Evolutionary conservation across 2,329 filamentous ascomycete species (phyloP), one percentile per base, ranked within the genome.

Genomic region (Lasiodiplodia gonubiensis): DNA sequence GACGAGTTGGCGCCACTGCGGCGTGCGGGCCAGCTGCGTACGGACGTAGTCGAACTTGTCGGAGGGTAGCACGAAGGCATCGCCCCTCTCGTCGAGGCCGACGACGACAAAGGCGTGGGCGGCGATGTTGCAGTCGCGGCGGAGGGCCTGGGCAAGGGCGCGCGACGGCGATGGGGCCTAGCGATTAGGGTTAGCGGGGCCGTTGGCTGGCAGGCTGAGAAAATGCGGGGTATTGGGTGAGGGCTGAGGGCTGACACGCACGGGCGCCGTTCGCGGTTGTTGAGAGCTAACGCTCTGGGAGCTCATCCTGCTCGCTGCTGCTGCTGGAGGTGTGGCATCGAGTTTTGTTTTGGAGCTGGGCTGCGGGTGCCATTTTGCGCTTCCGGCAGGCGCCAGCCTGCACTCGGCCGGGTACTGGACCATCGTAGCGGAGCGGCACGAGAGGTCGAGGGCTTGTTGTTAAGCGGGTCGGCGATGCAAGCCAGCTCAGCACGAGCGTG

Each of bases 401-500:
- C 59, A 63, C 35, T 54, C 61, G 61, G 51, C 48, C 49, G 61
- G 49, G 51, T 53, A 33, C 48, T 53, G 51, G 49, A 53, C 61
- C 61, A 64, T 64, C 48, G 61, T 54, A 23, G 61, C 61, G 59
- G 61, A 64, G 61, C 33, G 61, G 35, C 16, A 49, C 49, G 48
- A 64, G 61, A 64, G 48, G 61, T 64, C 48, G 61, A 64, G 61
- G 61, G 48, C 61, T 49, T 35, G 37, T 33, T n/a, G 48, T 53
- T 52, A 37, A 54, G 61, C 64, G 64, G 51, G 64, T 57, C 51
- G 42, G 18, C 52, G 53, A 66, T 57, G 64, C 64, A 55, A 66
- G 66, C 66, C 66, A 63, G 66, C 51, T 64, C 66, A 67, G 57
- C 66, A 67, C 48, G 57, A 63, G 66, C 51, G 66, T 55, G 54